These are phyloP conservation scores for Lipomyces chichibuensis DNA, from an alignment of 805 yeast species.

Conservation along the genomic window DNA sequence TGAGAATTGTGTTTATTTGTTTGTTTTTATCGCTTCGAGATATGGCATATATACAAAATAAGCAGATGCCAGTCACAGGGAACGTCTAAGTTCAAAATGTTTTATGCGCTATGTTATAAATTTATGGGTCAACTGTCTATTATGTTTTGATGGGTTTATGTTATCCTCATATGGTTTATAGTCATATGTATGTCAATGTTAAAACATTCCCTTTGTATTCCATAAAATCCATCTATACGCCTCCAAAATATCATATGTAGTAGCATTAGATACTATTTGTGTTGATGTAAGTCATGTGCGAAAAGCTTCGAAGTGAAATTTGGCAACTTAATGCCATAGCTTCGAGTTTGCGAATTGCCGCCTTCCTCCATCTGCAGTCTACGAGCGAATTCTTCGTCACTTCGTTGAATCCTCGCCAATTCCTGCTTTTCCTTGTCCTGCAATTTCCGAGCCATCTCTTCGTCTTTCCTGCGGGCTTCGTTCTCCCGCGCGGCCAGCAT, in stretches of 20 bases:
- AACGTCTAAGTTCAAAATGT: background rate
- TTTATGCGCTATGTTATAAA: background rate
- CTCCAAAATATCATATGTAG: background rate
- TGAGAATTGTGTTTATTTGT: background rate
- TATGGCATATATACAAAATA: background rate
- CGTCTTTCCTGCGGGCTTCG: background rate
- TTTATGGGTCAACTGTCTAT: background rate
- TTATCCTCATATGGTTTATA: background rate
- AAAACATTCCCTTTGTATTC: background rate
- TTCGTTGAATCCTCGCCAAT: background rate
- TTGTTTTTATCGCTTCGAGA: background rate
- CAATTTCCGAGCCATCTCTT: background rate
- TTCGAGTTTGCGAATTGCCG: background rate
- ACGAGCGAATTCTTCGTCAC: background rate
- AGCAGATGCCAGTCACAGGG: background rate
- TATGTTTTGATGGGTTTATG: background rate
- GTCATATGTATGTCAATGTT: background rate
- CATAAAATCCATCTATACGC: no score
- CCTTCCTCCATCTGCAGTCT: background rate
- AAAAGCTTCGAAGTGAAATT: background rate
- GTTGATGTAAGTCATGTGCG: background rate
- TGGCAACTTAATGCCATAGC: background rate
- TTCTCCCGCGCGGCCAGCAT: background rate
- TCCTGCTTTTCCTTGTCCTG: background rate
- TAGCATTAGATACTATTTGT: background rate